Conservation (phyloP, 805 yeast species). For the Wickerhamomyces bovis region DNA sequence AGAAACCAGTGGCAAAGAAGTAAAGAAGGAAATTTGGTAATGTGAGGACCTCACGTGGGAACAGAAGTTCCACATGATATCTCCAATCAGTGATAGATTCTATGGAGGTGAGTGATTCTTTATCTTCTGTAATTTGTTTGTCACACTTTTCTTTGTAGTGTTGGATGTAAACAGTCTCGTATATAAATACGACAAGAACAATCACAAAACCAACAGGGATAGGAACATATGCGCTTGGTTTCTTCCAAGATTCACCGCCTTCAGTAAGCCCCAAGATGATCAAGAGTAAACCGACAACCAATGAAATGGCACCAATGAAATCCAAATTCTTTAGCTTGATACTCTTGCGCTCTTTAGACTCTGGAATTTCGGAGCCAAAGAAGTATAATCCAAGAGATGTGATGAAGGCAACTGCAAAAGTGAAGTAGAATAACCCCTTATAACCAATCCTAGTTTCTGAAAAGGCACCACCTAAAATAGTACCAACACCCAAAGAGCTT, state of each 20-base stretch:
- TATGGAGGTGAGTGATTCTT: neutral
- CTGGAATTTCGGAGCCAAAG: constrained; percentile 26
- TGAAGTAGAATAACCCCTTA: constrained; percentile 32
- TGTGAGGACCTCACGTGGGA: constrained; percentile 25
- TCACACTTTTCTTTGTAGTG: constrained; percentile 1
- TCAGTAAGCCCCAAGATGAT: constrained; percentile 39
- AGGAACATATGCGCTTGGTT: constrained; percentile 36
- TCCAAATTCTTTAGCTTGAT: constrained; percentile 27
- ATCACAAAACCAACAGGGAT: constrained; percentile 32
- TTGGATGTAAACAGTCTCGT: constrained; percentile 26
- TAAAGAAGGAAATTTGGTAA: constrained; percentile 24
- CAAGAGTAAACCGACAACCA: constrained; percentile 32
- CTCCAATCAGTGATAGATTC: constrained; percentile 5
- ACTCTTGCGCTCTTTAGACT: constrained; percentile 18
- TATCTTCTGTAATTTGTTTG: neutral
- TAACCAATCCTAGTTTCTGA: constrained; percentile 32
- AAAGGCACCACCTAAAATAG: constrained; percentile 41
- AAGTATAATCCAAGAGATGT: constrained; percentile 22
- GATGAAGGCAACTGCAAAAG: constrained; percentile 27
- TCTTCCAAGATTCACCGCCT: constrained; percentile 38
- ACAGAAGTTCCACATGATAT: constrained; percentile 17
- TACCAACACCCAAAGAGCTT: constrained; percentile 33
- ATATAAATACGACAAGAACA: constrained; percentile 26
- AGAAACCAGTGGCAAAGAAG: constrained; percentile 16
- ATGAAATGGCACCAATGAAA: constrained; percentile 27